Evolutionary conservation across 164 flowering plant genomes (phyloP).

Genomic region (Platanus orientalis): DNA sequence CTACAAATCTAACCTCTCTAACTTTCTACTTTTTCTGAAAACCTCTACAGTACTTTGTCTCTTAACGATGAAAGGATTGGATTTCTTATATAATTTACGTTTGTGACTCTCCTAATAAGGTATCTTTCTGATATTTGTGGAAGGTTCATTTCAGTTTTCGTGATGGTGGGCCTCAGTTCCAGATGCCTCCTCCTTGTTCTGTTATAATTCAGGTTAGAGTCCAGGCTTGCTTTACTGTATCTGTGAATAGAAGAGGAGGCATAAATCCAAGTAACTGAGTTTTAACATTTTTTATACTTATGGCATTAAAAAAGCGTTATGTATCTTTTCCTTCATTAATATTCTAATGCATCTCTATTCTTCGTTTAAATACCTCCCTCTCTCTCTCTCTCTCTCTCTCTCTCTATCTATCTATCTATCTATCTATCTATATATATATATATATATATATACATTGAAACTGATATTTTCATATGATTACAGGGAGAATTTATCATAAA

Average conservation of each 20-base stretch:
- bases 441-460: too few relatives aligned
- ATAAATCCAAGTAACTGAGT: not conserved
- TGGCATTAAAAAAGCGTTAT: too few relatives aligned
- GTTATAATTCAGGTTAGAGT: constrained; percentile 78
- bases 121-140: constrained; percentile 20
- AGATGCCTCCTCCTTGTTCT: constrained; percentile 88
- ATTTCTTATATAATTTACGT: not conserved
- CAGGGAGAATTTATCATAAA: too few relatives aligned
- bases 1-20: not conserved
- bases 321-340: too few relatives aligned
- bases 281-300: not conserved
- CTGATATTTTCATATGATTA: too few relatives aligned
- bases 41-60: not conserved
- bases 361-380: not conserved
- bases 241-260: not conserved
- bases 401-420: too few relatives aligned
- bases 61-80: too few relatives aligned
- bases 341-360: too few relatives aligned
- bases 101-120: constrained; percentile 13
- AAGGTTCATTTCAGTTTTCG: constrained; percentile 74
- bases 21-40: not conserved
- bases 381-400: too few relatives aligned
- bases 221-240: constrained; percentile 1
- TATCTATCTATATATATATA: too few relatives aligned
- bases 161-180: constrained; percentile 57